A percentile compares a stretch with the other conserved stretches of the same genome.
Conservation (phyloP, 2,329 filamentous ascomycete species). For the Colletotrichum plurivorum region DNA sequence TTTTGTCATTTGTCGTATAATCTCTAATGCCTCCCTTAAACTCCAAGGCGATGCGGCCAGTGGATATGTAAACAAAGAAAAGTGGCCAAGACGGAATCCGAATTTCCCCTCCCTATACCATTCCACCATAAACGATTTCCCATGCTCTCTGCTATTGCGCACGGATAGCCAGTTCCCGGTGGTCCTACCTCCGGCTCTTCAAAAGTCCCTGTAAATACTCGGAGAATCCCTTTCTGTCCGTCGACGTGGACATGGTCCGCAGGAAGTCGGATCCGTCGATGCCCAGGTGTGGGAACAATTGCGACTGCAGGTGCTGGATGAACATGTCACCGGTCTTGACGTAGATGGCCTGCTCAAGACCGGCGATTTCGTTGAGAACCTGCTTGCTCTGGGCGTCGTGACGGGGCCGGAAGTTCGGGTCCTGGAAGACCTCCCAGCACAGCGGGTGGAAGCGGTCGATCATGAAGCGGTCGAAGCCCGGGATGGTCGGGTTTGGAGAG, state of each 20-base stretch:
- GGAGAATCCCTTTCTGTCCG: conserved; percentile 73
- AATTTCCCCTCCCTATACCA: conserved; percentile 6
- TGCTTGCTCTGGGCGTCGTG: conserved; percentile 89
- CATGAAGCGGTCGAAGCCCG: conserved; percentile 93
- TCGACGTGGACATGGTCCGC: conserved; percentile 69
- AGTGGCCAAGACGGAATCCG: conserved; percentile 38
- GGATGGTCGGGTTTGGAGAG: conserved; percentile 73
- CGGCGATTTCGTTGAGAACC: conserved; percentile 89
- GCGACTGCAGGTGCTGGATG: conserved; percentile 75
- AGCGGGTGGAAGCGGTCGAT: conserved; percentile 89
- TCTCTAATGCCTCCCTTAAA: conserved; percentile 42
- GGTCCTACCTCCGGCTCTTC: conserved; percentile 55
- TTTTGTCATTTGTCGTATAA: conserved; percentile 40
- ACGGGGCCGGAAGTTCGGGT: conserved; percentile 83
- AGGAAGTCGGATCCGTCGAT: conserved; percentile 74
- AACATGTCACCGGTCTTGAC: conserved; percentile 90
- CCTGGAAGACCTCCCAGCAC: conserved; percentile 89
- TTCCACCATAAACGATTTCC: conserved; percentile 19
- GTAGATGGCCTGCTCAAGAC: conserved; percentile 90
- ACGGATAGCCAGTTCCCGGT: conserved; percentile 4
- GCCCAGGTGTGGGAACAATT: conserved; percentile 76
- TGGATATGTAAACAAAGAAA: conserved; percentile 42
- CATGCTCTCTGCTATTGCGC: conserved; percentile 18
- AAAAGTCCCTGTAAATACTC: conserved; percentile 74
- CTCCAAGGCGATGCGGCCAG: conserved; percentile 41